Base-by-base conservation (phyloP, 345 rosid species). In the Eutrema yunnanense region DNA sequence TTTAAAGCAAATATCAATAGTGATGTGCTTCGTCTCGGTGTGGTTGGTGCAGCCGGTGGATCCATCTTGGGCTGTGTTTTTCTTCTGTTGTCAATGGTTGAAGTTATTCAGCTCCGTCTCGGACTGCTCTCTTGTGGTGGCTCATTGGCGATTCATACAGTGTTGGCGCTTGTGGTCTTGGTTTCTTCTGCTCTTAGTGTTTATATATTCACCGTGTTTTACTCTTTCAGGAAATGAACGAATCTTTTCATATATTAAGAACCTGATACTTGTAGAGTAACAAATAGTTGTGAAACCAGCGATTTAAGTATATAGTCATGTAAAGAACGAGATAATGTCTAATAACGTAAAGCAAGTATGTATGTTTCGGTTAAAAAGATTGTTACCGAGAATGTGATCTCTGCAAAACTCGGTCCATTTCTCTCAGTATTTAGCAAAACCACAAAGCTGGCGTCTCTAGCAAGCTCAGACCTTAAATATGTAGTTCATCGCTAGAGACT, bases 31-130 rank as follows among this genome's bases (percentile, higher is more conserved):
- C 57, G 79, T 2, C 73, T 75, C 12, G 79, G 79, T 34, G 74
- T 75, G 65, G 37, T 75, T 60, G 79, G 74, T 53, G 69, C 79
- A 27, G 79, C 79, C 2, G 79, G 69, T 43, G 79, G 79, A 44
- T 68, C 43, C 3, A 12, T 69, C 12, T 29, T 75, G 51, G 74
- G 79, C 0, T 69, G 79, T 54, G 74, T 75, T 3, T 75, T 75
- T 14, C 74, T 75, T 53, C 12, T 75, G 0, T 68, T 75, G 58
- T 69, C 79, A 8, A 75, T 75, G 5, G 70, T 75, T 43, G 79
- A 75, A 44, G 70, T 75, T 46, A 48, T 75, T 37, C 79, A 75
- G 55, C 58, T 75, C 2, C 74, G 79, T 27, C 48, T 75, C 0
- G 79, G 79, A 16, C 37, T 75, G n/a, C 74, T 75, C 36, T 75